Evolutionary conservation across 2,329 filamentous ascomycete species (phyloP).

Genomic region (Mariannaea elegans): DNA sequence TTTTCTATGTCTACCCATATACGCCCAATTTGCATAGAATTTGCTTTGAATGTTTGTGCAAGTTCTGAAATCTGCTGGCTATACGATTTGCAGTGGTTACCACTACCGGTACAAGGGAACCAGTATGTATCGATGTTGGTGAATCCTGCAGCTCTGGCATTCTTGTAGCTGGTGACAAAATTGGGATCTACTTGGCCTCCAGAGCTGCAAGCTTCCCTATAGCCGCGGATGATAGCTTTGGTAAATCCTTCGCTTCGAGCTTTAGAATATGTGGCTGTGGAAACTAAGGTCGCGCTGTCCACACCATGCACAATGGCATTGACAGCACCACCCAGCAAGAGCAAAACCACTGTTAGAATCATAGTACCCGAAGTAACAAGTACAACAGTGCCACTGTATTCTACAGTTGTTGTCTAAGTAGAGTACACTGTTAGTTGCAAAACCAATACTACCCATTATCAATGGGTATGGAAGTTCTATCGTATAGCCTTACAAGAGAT

Average conservation of each 20-base stretch:
- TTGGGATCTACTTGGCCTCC: background rate
- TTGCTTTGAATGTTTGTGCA: background rate
- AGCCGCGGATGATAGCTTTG: background rate
- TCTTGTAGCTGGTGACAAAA: background rate
- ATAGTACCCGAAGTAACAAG: background rate
- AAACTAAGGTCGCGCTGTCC: background rate
- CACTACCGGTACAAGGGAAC: background rate
- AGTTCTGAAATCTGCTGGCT: background rate
- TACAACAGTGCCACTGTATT: too few relatives aligned
- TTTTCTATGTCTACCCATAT: background rate
- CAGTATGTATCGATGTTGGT: background rate
- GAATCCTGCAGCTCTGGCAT: background rate
- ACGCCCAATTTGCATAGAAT: background rate
- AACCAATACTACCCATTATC: too few relatives aligned
- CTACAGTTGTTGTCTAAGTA: too few relatives aligned
- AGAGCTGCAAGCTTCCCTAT: background rate
- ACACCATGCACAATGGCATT: background rate
- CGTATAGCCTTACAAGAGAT: too few relatives aligned
- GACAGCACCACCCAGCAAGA: background rate
- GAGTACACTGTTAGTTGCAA: too few relatives aligned
- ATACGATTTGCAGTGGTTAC: background rate
- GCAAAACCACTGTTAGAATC: background rate
- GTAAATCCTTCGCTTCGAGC: background rate
- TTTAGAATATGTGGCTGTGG: background rate
- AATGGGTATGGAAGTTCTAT: too few relatives aligned